Conservation (phyloP, 1,284 basidiomycete genomes). For the Phlebopus sp. region DNA sequence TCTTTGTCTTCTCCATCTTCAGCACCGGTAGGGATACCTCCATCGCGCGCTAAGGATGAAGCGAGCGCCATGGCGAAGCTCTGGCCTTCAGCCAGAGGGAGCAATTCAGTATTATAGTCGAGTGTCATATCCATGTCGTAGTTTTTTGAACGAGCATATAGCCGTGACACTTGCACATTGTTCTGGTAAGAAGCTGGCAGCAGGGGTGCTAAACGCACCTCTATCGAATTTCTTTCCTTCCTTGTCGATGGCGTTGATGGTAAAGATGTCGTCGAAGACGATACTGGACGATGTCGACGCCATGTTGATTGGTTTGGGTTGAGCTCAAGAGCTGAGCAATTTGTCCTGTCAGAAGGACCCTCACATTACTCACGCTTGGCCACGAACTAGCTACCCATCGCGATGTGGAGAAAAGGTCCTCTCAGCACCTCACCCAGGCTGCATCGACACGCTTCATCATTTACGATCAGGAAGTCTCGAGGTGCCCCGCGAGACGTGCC, state of each 20-base stretch:
- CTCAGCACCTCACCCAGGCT: constrained; percentile 1
- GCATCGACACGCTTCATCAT: constrained; percentile 22
- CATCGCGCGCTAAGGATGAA: constrained; percentile 72
- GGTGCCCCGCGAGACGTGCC: constrained; percentile 47
- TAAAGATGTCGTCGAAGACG: constrained; percentile 90
- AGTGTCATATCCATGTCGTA: constrained; percentile 87
- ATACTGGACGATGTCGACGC: constrained; percentile 66
- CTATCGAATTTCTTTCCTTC: constrained; percentile 97
- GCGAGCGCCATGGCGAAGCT: constrained; percentile 86
- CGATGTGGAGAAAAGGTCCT: not conserved
- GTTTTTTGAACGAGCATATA: constrained; percentile 82
- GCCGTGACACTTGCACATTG: constrained; percentile 68
- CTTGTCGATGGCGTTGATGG: constrained; percentile 79
- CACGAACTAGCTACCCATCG: too few species aligned
- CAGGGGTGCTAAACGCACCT: constrained; percentile 52
- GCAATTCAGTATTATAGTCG: constrained; percentile 90
- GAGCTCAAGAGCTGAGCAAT: too few species aligned
- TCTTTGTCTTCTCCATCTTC: constrained; percentile 69
- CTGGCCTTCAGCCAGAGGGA: constrained; percentile 68
- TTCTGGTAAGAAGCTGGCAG: constrained; percentile 6
- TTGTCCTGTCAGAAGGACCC: too few species aligned
- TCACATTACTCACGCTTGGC: too few species aligned
- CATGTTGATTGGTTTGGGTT: constrained; percentile 39
- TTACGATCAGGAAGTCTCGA: constrained; percentile 34
- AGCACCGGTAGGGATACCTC: constrained; percentile 38